phyloP scores from a whole-genome alignment of 2,329 filamentous ascomycete species.

The Ceratocystis cacaofunesta region DNA sequence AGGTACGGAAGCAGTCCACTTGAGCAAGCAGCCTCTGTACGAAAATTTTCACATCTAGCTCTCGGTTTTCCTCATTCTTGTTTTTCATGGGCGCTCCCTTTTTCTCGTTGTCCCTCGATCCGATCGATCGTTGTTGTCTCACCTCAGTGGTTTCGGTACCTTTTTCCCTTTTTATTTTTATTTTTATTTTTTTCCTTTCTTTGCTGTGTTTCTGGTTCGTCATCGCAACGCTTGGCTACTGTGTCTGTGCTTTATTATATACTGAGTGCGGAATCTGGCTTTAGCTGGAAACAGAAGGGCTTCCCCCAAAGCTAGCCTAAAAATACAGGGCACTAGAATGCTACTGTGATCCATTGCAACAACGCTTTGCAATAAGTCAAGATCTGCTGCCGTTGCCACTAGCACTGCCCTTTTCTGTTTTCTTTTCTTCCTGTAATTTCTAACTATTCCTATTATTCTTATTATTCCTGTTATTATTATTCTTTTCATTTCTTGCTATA shows the following conservation, averaged over 20 bases:
- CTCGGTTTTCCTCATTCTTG: background rate
- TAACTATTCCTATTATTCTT: background rate
- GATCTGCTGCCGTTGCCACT: background rate
- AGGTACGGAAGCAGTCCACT: background rate
- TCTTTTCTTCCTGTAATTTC: background rate
- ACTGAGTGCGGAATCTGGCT: background rate
- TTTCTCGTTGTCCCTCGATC: background rate
- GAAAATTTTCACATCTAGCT: background rate
- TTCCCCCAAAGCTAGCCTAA: background rate
- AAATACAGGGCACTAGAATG: conserved; percentile 5
- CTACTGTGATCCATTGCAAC: background rate
- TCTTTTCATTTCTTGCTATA: conserved; percentile 1
- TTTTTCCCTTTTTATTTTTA: background rate
- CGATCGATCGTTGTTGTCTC: background rate
- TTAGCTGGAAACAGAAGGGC: conserved; percentile 2
- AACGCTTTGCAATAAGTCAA: background rate
- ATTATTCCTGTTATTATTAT: background rate
- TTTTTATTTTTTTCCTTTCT: background rate
- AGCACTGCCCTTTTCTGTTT: background rate
- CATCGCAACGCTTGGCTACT: background rate
- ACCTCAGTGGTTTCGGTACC: too few species aligned
- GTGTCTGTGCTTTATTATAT: background rate
- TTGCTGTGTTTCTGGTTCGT: background rate
- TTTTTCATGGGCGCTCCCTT: background rate
- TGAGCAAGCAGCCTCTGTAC: background rate